phyloP scores from a whole-genome alignment of 1,139 yeast genomes.

The Pneumocystis wakefieldiae region DNA sequence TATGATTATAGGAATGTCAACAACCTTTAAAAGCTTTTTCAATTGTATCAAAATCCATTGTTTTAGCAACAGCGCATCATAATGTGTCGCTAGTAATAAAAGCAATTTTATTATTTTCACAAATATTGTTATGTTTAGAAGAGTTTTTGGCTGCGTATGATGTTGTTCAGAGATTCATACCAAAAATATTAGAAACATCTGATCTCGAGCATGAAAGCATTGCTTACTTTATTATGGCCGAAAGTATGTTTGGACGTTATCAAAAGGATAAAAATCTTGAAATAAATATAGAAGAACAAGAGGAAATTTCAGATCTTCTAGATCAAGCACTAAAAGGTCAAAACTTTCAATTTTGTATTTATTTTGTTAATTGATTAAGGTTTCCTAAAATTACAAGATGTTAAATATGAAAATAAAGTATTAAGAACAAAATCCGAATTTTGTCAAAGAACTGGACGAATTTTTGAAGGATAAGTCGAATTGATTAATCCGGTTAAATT shows the following conservation, averaged over 20 bases:
- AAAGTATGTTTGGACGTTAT: background rate
- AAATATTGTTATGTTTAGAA: background rate
- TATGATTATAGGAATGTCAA: background rate
- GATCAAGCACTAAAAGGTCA: background rate
- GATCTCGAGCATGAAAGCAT: background rate
- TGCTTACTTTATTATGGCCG: background rate
- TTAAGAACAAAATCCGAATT: background rate
- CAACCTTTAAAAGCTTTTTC: background rate
- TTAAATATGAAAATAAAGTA: background rate
- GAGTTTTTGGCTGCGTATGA: background rate
- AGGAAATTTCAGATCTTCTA: background rate
- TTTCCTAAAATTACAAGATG: conserved; percentile 11
- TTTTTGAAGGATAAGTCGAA: background rate
- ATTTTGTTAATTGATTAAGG: conserved; percentile 1
- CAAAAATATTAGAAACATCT: background rate
- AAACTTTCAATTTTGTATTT: background rate
- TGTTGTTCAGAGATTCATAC: background rate
- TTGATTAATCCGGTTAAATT: background rate
- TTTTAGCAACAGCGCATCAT: background rate
- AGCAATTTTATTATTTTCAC: background rate
- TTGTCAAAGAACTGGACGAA: background rate
- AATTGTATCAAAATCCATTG: background rate
- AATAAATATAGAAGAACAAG: background rate
- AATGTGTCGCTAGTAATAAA: background rate
- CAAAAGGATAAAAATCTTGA: background rate